phyloP scores from a whole-genome alignment of 192 early-diverging fungal genomes.

The Lunasporangiospora selenospora region DNA sequence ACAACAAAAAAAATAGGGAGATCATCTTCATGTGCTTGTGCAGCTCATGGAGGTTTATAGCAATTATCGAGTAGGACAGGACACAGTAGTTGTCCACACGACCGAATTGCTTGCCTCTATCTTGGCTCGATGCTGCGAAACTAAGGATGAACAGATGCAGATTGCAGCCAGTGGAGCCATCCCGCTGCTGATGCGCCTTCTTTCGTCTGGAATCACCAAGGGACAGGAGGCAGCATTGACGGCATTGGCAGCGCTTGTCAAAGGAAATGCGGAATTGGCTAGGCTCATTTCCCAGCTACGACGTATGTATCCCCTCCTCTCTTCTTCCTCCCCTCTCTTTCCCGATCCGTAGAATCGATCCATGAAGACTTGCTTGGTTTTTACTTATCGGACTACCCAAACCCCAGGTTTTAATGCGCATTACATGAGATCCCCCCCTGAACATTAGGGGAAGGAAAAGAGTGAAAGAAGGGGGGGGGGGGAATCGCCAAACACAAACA shows the following conservation, averaged over 20 bases:
- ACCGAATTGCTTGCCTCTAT: slow-evolving; percentile 71
- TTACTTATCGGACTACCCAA: no score
- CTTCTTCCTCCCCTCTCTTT: no score
- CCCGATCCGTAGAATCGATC: no score
- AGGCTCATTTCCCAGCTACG: slow-evolving; percentile 56
- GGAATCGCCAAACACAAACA: no score
- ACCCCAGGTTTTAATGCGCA: no score
- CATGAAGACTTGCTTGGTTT: no score
- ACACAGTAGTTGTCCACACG: slow-evolving; percentile 50
- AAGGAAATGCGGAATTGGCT: slow-evolving; percentile 64
- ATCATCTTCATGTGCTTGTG: slow-evolving; percentile 55
- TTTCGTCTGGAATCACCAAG: slow-evolving; percentile 62
- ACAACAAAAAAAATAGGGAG: slow-evolving; percentile 27
- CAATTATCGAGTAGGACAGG: slow-evolving; percentile 39
- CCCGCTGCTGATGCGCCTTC: slow-evolving; percentile 59
- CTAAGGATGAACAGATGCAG: slow-evolving; percentile 63
- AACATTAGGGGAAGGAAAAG: no score
- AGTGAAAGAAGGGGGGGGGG: no score
- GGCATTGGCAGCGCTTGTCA: slow-evolving; percentile 70
- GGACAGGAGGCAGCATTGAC: slow-evolving; percentile 83
- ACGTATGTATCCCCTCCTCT: slow-evolving; percentile 49
- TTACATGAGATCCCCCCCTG: no score
- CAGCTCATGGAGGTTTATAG: slow-evolving; percentile 53
- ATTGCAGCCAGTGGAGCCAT: slow-evolving; percentile 65
- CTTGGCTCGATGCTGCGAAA: slow-evolving; percentile 66